phyloP scores from a whole-genome alignment of 805 yeast genomes.

The Hanseniaspora clermontiae region DNA sequence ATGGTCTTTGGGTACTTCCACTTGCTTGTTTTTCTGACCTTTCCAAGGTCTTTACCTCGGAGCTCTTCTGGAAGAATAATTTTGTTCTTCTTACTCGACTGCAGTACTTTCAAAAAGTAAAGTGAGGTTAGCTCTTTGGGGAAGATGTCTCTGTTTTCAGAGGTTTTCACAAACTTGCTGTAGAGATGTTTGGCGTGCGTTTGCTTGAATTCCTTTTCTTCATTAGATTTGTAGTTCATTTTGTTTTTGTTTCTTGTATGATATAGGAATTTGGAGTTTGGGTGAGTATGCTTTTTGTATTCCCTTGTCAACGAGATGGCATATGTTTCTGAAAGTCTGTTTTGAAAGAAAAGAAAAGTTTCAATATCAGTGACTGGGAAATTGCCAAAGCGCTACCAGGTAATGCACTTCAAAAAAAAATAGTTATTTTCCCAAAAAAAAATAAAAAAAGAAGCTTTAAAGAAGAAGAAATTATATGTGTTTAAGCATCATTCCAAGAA shows the following conservation, averaged over 20 bases:
- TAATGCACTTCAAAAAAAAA: no score
- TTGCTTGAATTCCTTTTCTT: conserved; percentile 6
- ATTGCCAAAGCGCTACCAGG: no score
- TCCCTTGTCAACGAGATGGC: no score
- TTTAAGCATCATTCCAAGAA: background rate
- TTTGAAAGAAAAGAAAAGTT: background rate
- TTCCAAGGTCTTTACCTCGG: conserved; percentile 8
- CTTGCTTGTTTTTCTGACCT: conserved; percentile 5
- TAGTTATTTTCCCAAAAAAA: no score
- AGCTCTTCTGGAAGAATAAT: conserved; percentile 6
- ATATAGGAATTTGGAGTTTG: no score
- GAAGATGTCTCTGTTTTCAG: background rate
- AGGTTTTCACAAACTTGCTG: background rate
- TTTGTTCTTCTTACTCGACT: conserved; percentile 12
- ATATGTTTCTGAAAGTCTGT: background rate
- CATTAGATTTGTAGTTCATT: conserved; percentile 10
- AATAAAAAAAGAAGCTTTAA: no score
- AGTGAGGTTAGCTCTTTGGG: conserved; percentile 1
- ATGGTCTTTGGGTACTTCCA: background rate
- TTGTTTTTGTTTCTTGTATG: no score
- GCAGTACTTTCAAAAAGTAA: background rate
- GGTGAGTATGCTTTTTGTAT: no score
- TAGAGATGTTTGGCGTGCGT: conserved; percentile 7
- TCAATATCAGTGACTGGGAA: no score
- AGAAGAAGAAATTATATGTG: no score